Evolutionary conservation across 805 yeast genomes (phyloP), one percentile per base, ranked within the genome.

Genomic region (Jamesozyma lodderae): DNA sequence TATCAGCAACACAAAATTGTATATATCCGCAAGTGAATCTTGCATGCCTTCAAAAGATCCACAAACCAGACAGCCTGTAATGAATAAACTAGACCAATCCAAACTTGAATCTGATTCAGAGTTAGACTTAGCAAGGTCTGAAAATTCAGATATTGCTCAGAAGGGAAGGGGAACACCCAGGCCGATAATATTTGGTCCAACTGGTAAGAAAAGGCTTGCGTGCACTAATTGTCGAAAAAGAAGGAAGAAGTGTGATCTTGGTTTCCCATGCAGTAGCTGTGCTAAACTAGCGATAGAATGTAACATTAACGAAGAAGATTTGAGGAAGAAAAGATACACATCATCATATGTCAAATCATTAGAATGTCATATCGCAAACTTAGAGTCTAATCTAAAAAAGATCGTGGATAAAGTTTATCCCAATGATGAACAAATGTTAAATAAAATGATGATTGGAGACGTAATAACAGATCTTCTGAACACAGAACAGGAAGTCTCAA

Each of bases 251-350:
- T 73, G 79, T 51, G 68, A 71, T 48, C 58, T 66, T 38, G 66
- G 63, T 6, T 60, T 51, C 36, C 79, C 79, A 1, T 73, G 79
- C 44, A 58, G 66, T 17, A 66, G 64, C 41, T 73, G 79, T 46
- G 52, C 55, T 13, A 65, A 65, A 38, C 54, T 67, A 4, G 60
- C 62, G 4, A 60, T 66, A 13, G 70, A 64, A 26, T 73, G 79
- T 48, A 62, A 72, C 32, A 65, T 65, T 26, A 66, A 68, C 11
- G 64, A 66, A 10, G 64, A 62, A 43, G 79, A 73, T 47, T 57
- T 71, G 61, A 59, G 79, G 28, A 72, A 70, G 45, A 69, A 67
- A 41, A 53, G 78, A 33, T 73, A 74, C 4, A 63, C 72, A 0
- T 69, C 68, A 8, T 62, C 66, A 32, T 73, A 73, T 47, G 77